Evolutionary conservation across 2,329 filamentous ascomycete species (phyloP).

Genomic region (Pseudocercospora macadamiae): DNA sequence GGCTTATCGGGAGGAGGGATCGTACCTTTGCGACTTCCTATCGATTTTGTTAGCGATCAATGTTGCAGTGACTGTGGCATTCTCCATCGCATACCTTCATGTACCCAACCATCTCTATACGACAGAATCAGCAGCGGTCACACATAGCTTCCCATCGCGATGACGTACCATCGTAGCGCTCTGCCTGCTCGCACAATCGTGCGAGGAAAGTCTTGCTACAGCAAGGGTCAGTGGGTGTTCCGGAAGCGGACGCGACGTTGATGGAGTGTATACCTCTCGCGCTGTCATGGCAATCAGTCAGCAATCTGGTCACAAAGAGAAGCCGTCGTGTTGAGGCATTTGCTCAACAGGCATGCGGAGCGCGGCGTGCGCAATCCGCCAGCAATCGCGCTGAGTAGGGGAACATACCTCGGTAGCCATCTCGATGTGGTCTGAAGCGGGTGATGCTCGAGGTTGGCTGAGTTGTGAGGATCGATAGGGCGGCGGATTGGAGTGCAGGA

Average conservation of each 20-base stretch:
- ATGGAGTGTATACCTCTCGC: conserved; percentile 49
- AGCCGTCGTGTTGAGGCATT: conserved; percentile 36
- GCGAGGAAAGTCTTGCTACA: conserved; percentile 99
- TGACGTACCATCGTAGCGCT: conserved; percentile 91
- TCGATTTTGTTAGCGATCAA: conserved; percentile 40
- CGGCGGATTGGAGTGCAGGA: not conserved
- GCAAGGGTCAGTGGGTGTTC: conserved; percentile 35
- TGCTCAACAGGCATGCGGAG: conserved; percentile 34
- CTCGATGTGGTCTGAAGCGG: conserved; percentile 10
- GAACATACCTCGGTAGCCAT: conserved; percentile 68
- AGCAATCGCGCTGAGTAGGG: conserved; percentile 40
- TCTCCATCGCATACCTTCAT: conserved; percentile 74
- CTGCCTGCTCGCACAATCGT: conserved; percentile 99
- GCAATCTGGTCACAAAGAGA: conserved; percentile 20
- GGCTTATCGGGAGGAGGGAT: conserved; percentile 24
- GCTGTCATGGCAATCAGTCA: conserved; percentile 50
- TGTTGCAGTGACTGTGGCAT: conserved; percentile 1
- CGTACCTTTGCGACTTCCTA: conserved; percentile 92
- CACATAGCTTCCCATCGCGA: conserved; percentile 9
- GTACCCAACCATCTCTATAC: conserved; percentile 92
- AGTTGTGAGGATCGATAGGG: not conserved
- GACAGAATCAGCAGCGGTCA: conserved; percentile 29
- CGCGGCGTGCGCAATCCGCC: conserved; percentile 29
- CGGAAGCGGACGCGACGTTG: conserved; percentile 23
- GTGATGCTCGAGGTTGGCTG: conserved; percentile 1